A percentile compares a stretch with the other conserved stretches of the same genome.
Evolutionary conservation across 768 basidiomycete species (phyloP).

Genomic region (Cubamyces lactineus): DNA sequence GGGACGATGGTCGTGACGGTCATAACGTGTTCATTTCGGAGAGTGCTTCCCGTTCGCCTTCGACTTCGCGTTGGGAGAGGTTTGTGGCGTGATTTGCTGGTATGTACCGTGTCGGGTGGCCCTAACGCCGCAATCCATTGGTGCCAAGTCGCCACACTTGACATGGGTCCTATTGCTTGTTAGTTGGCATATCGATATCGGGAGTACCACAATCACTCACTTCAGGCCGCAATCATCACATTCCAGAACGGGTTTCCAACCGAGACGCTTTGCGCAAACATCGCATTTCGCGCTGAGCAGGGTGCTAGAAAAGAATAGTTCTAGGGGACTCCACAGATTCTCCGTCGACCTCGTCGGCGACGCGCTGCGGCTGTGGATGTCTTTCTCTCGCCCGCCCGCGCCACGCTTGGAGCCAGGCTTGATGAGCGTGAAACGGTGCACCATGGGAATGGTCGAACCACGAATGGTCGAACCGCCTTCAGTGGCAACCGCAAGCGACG

Average conservation of each 20-base stretch:
- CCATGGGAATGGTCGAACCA: constrained; percentile 51
- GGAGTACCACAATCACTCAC: constrained; percentile 39
- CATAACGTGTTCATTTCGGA: constrained; percentile 15
- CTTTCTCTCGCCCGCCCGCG: constrained; percentile 6
- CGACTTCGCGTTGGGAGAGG: constrained; percentile 23
- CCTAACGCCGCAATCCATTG: constrained; percentile 75
- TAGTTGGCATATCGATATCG: not conserved
- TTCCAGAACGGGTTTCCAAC: constrained; percentile 83
- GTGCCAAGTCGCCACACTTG: constrained; percentile 85
- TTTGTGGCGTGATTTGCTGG: constrained; percentile 8
- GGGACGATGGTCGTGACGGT: constrained; percentile 1
- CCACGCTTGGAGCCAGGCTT: constrained; percentile 72
- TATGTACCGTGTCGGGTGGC: constrained; percentile 30
- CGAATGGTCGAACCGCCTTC: constrained; percentile 76
- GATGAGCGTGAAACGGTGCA: constrained; percentile 87
- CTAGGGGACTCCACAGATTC: constrained; percentile 67
- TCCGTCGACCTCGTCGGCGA: constrained; percentile 39
- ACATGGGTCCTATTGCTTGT: constrained; percentile 66
- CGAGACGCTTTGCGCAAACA: constrained; percentile 78
- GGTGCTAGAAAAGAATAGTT: constrained; percentile 76
- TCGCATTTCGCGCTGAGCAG: constrained; percentile 79
- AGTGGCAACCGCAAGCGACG: constrained; percentile 66
- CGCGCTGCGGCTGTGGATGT: constrained; percentile 36
- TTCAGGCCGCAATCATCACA: constrained; percentile 89
- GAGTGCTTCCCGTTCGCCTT: constrained; percentile 26